Percentiles rank a stretch among this genome's conserved stretches.
phyloP scores from a whole-genome alignment of 495 filamentous ascomycete genomes.

The Aspergillus conjunctus region DNA sequence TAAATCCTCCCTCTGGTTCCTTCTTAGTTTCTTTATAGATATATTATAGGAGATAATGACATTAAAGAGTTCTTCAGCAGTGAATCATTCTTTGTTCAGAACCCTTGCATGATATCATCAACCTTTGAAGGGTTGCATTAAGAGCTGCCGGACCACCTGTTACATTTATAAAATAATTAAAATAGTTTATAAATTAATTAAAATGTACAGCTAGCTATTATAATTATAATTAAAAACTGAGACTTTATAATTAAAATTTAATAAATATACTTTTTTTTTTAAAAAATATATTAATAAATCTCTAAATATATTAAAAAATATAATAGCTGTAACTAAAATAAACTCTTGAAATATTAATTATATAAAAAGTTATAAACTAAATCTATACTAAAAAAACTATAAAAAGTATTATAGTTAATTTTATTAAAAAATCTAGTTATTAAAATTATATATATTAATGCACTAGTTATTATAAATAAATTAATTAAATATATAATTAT shows the following conservation, averaged over 20 bases:
- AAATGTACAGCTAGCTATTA: slow-evolving; percentile 3
- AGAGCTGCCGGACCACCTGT: too few relatives aligned
- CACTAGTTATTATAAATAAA: too few relatives aligned
- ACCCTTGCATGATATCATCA: too few relatives aligned
- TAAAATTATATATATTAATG: not conserved
- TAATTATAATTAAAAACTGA: slow-evolving; percentile 4
- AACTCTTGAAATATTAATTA: not conserved
- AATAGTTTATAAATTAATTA: slow-evolving; percentile 14
- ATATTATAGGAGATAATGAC: too few relatives aligned
- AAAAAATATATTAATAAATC: not conserved
- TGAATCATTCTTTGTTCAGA: too few relatives aligned
- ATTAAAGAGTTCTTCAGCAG: too few relatives aligned
- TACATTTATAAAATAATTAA: slow-evolving; percentile 10
- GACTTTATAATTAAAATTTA: too few relatives aligned
- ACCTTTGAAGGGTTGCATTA: too few relatives aligned
- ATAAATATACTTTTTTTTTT: not conserved
- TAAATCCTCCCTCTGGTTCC: too few relatives aligned
- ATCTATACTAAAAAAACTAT: not conserved
- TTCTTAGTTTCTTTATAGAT: too few relatives aligned
- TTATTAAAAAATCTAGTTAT: not conserved
- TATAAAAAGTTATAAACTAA: not conserved
- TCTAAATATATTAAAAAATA: not conserved
- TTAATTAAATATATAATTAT: slow-evolving; percentile 1
- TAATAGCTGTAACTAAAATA: not conserved
- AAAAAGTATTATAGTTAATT: not conserved